phyloP scores from a whole-genome alignment of 176 grass and related monocot genomes.

The Urochloa ruziziensis region DNA sequence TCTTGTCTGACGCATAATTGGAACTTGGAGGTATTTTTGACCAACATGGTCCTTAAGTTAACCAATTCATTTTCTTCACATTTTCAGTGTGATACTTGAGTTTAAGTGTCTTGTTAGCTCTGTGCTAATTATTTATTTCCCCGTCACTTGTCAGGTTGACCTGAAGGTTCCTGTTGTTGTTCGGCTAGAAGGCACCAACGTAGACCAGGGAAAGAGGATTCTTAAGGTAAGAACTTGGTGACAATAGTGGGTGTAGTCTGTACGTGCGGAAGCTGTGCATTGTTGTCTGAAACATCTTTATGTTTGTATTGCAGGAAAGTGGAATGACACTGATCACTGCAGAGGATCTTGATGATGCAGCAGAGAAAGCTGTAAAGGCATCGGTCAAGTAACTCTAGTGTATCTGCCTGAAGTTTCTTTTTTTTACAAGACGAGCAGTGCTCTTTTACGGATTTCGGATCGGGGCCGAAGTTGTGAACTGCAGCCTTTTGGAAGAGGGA shows the following conservation, averaged over 20 bases:
- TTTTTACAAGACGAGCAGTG: slow-evolving; percentile 42
- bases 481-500: slow-evolving; percentile 22
- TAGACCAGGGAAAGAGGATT: slow-evolving; percentile 99
- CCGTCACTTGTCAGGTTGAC: slow-evolving; percentile 55
- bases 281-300: slow-evolving; percentile 3
- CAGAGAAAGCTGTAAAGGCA: slow-evolving; percentile 90
- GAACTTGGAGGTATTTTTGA: not conserved
- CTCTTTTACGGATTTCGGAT: slow-evolving; percentile 29
- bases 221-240: slow-evolving; percentile 69
- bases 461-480: slow-evolving; percentile 6
- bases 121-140: not conserved
- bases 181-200: slow-evolving; percentile 97
- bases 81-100: not conserved
- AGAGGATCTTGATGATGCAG: slow-evolving; percentile 96
- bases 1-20: not conserved
- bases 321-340: slow-evolving; percentile 92
- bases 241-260: not conserved
- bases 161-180: slow-evolving; percentile 98
- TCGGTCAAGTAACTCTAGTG: slow-evolving; percentile 39
- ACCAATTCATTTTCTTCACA: not conserved
- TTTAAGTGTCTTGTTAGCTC: not conserved
- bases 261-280: not conserved
- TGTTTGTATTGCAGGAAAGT: slow-evolving; percentile 67
- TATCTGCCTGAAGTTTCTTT: slow-evolving; percentile 24
- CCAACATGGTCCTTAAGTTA: not conserved